Base-by-base conservation (phyloP, 257 asterid species). In the Solanum chmielewskii region DNA sequence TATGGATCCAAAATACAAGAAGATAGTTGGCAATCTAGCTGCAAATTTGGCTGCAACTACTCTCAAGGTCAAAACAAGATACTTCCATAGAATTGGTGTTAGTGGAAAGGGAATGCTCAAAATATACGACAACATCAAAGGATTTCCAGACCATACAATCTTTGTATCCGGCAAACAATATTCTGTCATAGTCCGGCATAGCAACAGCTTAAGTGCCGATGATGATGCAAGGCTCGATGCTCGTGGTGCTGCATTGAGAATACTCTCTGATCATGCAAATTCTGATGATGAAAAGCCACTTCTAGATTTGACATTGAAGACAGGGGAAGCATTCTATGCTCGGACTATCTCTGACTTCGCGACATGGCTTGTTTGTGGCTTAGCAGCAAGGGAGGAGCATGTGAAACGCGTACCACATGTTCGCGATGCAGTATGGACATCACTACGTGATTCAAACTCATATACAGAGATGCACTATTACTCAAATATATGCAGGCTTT, bases 161-260 rank as follows among this genome's bases (percentile, higher is more conserved):
- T 94, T 95, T 91, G 84, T 23, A 39, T 83, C 91, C 14, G 96
- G 98, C 42, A 92, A 91, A 91, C 88, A 86, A 7, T 93, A 91
- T 68, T 93, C 94, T 6, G 90, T 95, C 88, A 91, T 95, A 80
- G 87, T 95, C 37, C 92, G 98, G 23, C 98, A 95, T 85, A 95
- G 98, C 93, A 95, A 95, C 88, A 92, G 96, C 88, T 92, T 95
- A 90, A 95, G 98, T 41, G 95, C 98, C 2, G 98, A 95, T 31
- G 98, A 95, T 87, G 98, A 95, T 88, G 98, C 98, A 42, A 92
- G 98, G 85, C 87, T 93, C 1, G 98, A 95, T 80, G 96, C 98
- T 5, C 94, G 98, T 13, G 98, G 98, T 11, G 98, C 98, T 35
- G 93, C 98, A 15, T 78, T 95, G 27, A 89, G 96, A 87, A 92